Conservation (phyloP, 164 flowering plant species). For the Umbellularia californica region DNA sequence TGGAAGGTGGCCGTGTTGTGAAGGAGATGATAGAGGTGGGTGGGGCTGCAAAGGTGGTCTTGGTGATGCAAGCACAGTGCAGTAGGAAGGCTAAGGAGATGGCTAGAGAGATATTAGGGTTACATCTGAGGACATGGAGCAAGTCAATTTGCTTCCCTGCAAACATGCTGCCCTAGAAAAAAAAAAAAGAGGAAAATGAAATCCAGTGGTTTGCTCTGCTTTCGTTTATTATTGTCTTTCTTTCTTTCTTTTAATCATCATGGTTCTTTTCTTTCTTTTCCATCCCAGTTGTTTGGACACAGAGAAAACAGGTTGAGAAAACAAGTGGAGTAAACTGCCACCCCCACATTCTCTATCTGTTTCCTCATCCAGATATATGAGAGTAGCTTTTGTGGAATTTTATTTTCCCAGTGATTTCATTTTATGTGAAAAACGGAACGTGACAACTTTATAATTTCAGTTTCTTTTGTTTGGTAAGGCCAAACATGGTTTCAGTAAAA, state of each 20-base stretch:
- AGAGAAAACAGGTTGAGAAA: neutral
- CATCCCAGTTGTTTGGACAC: too few relatives aligned
- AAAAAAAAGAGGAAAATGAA: too few relatives aligned
- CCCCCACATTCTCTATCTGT: too few relatives aligned
- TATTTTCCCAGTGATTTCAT: too few relatives aligned
- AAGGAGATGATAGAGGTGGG: conserved; percentile 73
- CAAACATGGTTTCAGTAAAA: too few relatives aligned
- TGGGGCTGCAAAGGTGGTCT: conserved; percentile 59
- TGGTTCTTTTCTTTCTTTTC: too few relatives aligned
- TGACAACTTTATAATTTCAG: too few relatives aligned
- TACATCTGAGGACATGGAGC: conserved; percentile 21
- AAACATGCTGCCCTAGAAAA: neutral
- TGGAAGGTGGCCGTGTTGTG: conserved; percentile 29
- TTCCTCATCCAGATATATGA: too few relatives aligned
- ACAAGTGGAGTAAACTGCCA: neutral
- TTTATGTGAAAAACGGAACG: too few relatives aligned
- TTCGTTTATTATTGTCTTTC: neutral
- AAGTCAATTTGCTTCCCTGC: conserved; percentile 21
- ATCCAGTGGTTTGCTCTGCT: neutral
- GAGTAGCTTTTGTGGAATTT: too few relatives aligned
- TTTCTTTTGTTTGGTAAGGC: too few relatives aligned
- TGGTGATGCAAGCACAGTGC: conserved; percentile 25
- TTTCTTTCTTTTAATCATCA: neutral
- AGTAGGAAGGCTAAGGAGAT: conserved; percentile 21
- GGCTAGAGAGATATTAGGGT: conserved; percentile 21